A percentile compares a stretch with the other conserved stretches of the same genome.
Conservation (phyloP, 2,329 filamentous ascomycete species). For the Venturia aucupariae region DNA sequence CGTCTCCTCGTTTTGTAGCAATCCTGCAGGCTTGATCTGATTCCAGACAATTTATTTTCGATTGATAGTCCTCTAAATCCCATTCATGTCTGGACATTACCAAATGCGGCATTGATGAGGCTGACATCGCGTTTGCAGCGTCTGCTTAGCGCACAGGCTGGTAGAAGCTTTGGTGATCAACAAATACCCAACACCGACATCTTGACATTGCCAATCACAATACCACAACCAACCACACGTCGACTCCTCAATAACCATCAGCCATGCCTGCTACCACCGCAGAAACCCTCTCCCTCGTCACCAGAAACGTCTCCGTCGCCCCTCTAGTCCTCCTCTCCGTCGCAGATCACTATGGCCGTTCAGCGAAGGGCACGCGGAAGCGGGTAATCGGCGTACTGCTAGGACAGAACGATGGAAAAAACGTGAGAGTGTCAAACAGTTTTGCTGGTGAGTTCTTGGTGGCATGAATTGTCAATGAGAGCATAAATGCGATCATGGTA, state of each 20-base stretch:
- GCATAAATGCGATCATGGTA: background rate
- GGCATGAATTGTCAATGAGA: background rate
- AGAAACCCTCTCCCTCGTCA: conserved; percentile 91
- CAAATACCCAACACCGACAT: background rate
- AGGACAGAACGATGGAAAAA: conserved; percentile 92
- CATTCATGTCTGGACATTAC: background rate
- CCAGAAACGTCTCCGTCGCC: conserved; percentile 90
- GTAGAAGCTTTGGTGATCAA: conserved; percentile 9
- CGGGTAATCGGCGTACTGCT: conserved; percentile 90
- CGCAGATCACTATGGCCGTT: conserved; percentile 96
- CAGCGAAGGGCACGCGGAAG: conserved; percentile 77
- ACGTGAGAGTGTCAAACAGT: conserved; percentile 95
- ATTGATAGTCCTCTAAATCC: background rate
- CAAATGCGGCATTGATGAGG: background rate
- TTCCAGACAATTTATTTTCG: background rate
- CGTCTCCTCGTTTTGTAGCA: background rate
- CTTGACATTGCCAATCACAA: background rate
- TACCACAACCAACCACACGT: background rate
- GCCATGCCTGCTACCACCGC: conserved; percentile 91
- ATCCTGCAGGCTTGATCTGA: no score
- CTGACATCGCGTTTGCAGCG: background rate
- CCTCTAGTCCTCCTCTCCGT: conserved; percentile 95
- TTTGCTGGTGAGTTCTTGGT: conserved; percentile 68
- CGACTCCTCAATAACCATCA: background rate
- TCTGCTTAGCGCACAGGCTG: conserved; percentile 1